phyloP scores from a whole-genome alignment of 2,329 filamentous ascomycete species.

The Bipolaris bicolor region DNA sequence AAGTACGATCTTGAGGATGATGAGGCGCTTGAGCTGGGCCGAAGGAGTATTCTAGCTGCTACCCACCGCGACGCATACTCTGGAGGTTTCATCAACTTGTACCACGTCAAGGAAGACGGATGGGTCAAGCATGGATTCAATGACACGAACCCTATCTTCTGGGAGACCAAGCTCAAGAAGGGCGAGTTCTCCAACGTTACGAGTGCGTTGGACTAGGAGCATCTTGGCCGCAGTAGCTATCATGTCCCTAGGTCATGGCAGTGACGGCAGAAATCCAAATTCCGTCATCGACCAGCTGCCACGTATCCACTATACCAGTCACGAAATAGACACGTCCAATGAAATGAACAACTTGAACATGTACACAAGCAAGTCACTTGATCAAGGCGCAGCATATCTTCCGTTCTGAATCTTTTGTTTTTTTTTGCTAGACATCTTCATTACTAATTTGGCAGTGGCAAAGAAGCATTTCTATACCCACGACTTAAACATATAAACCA shows the following conservation, averaged over 20 bases:
- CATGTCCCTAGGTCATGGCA: background rate
- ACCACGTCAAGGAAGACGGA: slow-evolving; percentile 98
- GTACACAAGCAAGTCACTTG: background rate
- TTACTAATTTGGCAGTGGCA: background rate
- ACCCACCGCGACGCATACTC: slow-evolving; percentile 99
- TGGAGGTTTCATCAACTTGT: slow-evolving; percentile 97
- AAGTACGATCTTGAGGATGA: slow-evolving; percentile 84
- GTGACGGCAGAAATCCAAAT: background rate
- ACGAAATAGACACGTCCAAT: slow-evolving; percentile 16
- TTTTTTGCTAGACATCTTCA: slow-evolving; percentile 6
- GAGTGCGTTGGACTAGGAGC: slow-evolving; percentile 67
- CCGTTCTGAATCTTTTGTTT: background rate
- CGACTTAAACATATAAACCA: background rate
- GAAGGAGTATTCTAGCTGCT: slow-evolving; percentile 90
- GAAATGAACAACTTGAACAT: slow-evolving; percentile 14
- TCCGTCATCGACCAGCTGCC: background rate
- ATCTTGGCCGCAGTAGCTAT: background rate
- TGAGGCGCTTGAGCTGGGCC: slow-evolving; percentile 88
- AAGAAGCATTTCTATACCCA: too few species aligned
- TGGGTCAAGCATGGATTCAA: slow-evolving; percentile 99
- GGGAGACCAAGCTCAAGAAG: slow-evolving; percentile 98
- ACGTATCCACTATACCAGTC: slow-evolving; percentile 4
- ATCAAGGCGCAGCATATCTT: background rate
- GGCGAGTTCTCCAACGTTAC: slow-evolving; percentile 98
- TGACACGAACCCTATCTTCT: slow-evolving; percentile 99